Conservation (phyloP, 2,329 filamentous ascomycete species). For the Aspergillus proliferans region DNA sequence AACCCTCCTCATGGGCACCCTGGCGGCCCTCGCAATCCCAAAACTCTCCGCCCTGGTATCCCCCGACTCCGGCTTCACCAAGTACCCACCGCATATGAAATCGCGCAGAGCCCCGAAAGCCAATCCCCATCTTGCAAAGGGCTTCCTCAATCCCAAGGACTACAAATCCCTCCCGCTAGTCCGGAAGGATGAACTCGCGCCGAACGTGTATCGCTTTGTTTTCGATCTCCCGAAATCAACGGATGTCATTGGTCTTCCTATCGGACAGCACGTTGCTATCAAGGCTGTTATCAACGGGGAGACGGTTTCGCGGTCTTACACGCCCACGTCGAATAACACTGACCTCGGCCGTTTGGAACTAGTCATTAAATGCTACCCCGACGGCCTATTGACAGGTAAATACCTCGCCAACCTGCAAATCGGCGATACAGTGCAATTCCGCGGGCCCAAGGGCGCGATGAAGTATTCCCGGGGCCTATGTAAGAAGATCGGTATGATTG, state of each 20-base stretch:
- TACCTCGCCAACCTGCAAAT: slow-evolving; percentile 26
- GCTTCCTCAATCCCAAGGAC: slow-evolving; percentile 46
- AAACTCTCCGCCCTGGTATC: slow-evolving; percentile 15
- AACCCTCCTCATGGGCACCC: slow-evolving; percentile 8
- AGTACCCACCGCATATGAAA: slow-evolving; percentile 35
- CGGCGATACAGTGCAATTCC: slow-evolving; percentile 29
- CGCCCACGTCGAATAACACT: slow-evolving; percentile 36
- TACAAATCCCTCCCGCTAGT: slow-evolving; percentile 45
- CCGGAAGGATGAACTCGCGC: slow-evolving; percentile 16
- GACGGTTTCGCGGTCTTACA: slow-evolving; percentile 49
- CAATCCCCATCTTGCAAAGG: slow-evolving; percentile 37
- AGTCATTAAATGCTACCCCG: slow-evolving; percentile 31
- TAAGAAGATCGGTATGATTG: slow-evolving; percentile 32
- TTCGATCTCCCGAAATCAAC: slow-evolving; percentile 44
- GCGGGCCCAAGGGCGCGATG: slow-evolving; percentile 33
- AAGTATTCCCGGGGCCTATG: slow-evolving; percentile 25
- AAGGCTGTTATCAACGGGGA: slow-evolving; percentile 43
- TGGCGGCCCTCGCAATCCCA: slow-evolving; percentile 9
- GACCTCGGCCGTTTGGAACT: slow-evolving; percentile 30
- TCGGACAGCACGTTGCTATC: slow-evolving; percentile 53
- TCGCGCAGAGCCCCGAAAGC: slow-evolving; percentile 31
- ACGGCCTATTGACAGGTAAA: slow-evolving; percentile 26
- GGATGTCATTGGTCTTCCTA: slow-evolving; percentile 49
- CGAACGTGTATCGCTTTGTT: slow-evolving; percentile 37
- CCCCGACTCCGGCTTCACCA: slow-evolving; percentile 20